phyloP scores from a whole-genome alignment of 345 rosid species.

The Lenwebbia sp. region DNA sequence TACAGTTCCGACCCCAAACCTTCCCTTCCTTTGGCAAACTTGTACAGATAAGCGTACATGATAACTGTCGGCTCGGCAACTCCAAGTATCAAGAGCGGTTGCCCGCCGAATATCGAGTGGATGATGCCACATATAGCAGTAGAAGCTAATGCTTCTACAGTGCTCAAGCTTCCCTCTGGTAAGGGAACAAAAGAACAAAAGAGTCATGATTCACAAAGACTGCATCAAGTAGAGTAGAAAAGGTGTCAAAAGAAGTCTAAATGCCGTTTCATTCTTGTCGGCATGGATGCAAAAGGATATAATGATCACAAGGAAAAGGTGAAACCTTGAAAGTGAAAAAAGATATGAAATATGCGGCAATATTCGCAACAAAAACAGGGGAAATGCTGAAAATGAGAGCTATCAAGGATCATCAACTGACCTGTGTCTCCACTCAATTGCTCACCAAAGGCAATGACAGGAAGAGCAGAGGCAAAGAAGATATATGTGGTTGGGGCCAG shows the following conservation, averaged over 20 bases:
- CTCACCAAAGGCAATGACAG: constrained; percentile 82
- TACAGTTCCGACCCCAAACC: constrained; percentile 51
- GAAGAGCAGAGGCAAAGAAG: constrained; percentile 79
- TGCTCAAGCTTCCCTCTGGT: constrained; percentile 65
- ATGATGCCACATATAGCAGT: constrained; percentile 76
- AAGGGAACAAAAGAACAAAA: neutral
- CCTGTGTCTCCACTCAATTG: constrained; percentile 80
- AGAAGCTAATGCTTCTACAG: constrained; percentile 64
- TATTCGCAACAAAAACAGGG: neutral
- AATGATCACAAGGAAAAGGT: neutral
- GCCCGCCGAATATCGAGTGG: constrained; percentile 79
- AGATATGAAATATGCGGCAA: neutral
- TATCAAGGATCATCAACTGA: neutral
- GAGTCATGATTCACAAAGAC: neutral
- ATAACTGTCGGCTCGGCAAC: constrained; percentile 88
- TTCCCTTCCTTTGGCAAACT: constrained; percentile 53
- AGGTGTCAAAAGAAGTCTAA: neutral
- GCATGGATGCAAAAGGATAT: neutral
- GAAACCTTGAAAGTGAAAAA: neutral
- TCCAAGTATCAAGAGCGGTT: constrained; percentile 68
- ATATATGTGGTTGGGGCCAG: constrained; percentile 80
- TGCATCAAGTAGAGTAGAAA: neutral
- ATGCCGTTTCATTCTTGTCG: neutral
- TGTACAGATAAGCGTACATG: constrained; percentile 66
- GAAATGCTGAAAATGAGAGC: neutral